Conservation (phyloP, 352 stramenopile species). For the Phytophthora idaei region DNA sequence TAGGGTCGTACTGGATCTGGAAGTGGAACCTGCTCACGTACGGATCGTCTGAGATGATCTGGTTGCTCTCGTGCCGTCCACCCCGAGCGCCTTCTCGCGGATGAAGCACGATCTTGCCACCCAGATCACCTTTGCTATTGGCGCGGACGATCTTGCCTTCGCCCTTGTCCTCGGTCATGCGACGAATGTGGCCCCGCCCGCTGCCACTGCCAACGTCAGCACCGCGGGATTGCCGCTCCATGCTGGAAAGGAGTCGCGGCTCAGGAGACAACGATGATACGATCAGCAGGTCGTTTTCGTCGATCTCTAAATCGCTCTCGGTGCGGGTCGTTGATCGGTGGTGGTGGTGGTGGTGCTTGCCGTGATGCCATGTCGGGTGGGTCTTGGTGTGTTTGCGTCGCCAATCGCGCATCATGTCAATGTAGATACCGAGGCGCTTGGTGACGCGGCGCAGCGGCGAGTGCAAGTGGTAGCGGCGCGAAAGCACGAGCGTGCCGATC, state of each 20-base stretch:
- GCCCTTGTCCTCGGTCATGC: conserved; percentile 33
- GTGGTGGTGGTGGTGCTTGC: conserved; percentile 10
- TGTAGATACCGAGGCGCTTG: conserved; percentile 24
- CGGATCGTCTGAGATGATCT: conserved; percentile 87
- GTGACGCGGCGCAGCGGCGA: conserved; percentile 47
- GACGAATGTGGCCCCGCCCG: conserved; percentile 2
- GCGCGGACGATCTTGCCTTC: conserved; percentile 26
- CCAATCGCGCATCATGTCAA: conserved; percentile 34
- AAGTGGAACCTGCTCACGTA: conserved; percentile 87
- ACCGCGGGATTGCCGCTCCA: conserved; percentile 3
- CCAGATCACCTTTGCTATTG: conserved; percentile 24
- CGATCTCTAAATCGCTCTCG: conserved; percentile 52
- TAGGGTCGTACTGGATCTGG: conserved; percentile 75
- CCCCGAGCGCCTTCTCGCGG: conserved; percentile 65
- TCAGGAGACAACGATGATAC: conserved; percentile 73
- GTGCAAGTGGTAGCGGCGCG: conserved; percentile 53
- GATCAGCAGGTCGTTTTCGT: conserved; percentile 74
- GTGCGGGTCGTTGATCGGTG: conserved; percentile 19
- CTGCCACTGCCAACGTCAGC: conserved; percentile 5
- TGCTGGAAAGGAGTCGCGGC: conserved; percentile 37
- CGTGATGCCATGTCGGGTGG: conserved; percentile 6
- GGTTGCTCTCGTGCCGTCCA: conserved; percentile 79
- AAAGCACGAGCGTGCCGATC: conserved; percentile 51
- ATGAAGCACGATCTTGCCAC: conserved; percentile 67
- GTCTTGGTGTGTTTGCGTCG: conserved; percentile 13